Evolutionary conservation across 345 rosid species (phyloP).

Genomic region (Heritiera fomes): DNA sequence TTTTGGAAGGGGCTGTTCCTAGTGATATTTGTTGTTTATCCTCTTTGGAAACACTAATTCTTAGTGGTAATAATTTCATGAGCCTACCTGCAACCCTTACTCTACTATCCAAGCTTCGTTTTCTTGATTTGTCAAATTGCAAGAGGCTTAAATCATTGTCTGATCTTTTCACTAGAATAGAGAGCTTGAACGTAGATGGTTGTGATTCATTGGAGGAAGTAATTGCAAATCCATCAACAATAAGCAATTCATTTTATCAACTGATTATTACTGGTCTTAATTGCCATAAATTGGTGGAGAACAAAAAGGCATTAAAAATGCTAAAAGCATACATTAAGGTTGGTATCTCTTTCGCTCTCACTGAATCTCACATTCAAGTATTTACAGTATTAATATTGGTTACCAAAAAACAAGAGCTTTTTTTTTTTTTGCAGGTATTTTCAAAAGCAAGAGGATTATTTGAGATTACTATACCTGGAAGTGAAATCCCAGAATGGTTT

Average conservation of each 20-base stretch:
- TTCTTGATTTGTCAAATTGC: constrained; percentile 28
- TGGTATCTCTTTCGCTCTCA: not conserved
- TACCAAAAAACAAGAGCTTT: not conserved
- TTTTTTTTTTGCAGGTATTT: not conserved
- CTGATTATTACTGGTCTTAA: not conserved
- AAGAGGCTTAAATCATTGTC: constrained; percentile 37
- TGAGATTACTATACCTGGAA: not conserved
- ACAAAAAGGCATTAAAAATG: not conserved
- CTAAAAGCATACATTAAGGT: not conserved
- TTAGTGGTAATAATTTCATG: constrained; percentile 34
- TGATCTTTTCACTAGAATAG: constrained; percentile 31
- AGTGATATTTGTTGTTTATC: constrained; percentile 27
- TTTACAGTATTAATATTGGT: not conserved
- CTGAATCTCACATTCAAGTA: too few species aligned
- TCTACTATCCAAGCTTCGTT: constrained; percentile 25
- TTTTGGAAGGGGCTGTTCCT: constrained; percentile 28
- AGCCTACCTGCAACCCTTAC: constrained; percentile 32
- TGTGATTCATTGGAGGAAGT: constrained; percentile 28
- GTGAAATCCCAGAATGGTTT: not conserved
- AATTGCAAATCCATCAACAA: not conserved
- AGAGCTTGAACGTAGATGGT: constrained; percentile 17
- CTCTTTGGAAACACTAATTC: constrained; percentile 22
- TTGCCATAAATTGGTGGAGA: not conserved
- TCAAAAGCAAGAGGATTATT: too few species aligned
- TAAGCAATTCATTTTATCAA: not conserved